A percentile compares a stretch with the other conserved stretches of the same genome.
phyloP scores from a whole-genome alignment of 345 rosid genomes.

The Limnanthes douglasii region DNA sequence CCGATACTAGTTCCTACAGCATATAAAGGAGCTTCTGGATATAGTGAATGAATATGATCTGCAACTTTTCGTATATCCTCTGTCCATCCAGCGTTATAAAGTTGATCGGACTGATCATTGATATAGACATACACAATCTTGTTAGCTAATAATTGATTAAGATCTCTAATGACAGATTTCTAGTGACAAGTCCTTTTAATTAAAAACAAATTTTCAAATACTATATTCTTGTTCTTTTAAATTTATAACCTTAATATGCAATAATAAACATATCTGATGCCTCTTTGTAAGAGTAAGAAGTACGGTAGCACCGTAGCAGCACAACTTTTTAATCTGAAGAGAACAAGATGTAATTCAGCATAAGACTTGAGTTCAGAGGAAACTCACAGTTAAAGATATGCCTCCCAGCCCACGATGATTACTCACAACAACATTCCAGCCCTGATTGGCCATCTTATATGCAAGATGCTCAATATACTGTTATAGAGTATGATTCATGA shows the following conservation, averaged over 20 bases:
- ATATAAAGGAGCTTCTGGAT: constrained; percentile 71
- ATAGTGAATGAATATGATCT: constrained; percentile 40
- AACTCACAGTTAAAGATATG: constrained; percentile 75
- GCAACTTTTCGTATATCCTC: constrained; percentile 54
- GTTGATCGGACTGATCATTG: constrained; percentile 58
- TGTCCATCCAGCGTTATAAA: constrained; percentile 94
- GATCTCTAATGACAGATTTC: too few species aligned
- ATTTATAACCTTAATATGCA: too few species aligned
- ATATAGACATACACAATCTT: neutral
- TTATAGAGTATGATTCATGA: too few species aligned
- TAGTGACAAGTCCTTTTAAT: too few species aligned
- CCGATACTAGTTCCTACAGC: constrained; percentile 90
- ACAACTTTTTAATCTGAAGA: too few species aligned
- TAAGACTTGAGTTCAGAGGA: neutral
- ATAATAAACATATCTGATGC: too few species aligned
- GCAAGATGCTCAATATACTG: constrained; percentile 75
- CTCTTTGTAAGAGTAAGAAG: too few species aligned
- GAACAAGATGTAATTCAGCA: neutral
- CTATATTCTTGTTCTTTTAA: too few species aligned
- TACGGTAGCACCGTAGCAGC: too few species aligned
- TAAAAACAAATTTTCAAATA: too few species aligned
- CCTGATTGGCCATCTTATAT: constrained; percentile 38
- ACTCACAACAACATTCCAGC: constrained; percentile 82
- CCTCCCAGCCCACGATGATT: constrained; percentile 93
- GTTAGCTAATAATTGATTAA: neutral